These are phyloP conservation scores for Vararia minispora DNA, from an alignment of 768 basidiomycete genomes.

Conservation along the genomic window DNA sequence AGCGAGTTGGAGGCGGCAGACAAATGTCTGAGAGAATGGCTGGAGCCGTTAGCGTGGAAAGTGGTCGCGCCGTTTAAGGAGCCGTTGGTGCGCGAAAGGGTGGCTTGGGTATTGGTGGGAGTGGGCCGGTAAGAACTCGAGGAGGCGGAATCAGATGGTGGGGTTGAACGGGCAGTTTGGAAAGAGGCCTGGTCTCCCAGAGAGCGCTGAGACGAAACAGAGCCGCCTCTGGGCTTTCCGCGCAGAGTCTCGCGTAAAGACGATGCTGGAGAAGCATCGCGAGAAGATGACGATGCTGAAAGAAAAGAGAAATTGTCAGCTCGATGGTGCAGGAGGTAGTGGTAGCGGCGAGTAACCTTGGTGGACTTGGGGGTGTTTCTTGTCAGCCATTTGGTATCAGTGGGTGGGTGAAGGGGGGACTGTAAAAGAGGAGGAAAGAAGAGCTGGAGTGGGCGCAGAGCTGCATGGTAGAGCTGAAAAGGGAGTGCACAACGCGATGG, in stretches of 20 bases:
- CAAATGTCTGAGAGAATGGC: background rate
- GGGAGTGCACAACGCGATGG: too few relatives aligned
- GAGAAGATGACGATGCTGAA: constrained; percentile 11
- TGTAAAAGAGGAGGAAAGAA: too few relatives aligned
- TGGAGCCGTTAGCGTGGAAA: constrained; percentile 1
- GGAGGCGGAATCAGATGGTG: constrained; percentile 9
- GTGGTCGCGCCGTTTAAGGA: constrained; percentile 3
- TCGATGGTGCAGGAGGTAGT: too few relatives aligned
- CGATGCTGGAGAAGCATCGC: constrained; percentile 12
- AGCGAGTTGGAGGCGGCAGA: constrained; percentile 6
- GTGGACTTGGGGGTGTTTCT: too few relatives aligned
- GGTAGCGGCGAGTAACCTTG: too few relatives aligned
- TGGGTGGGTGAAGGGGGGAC: too few relatives aligned
- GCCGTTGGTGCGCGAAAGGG: constrained; percentile 2
- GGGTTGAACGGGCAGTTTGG: constrained; percentile 12
- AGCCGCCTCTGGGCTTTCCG: constrained; percentile 10
- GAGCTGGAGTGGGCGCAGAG: too few relatives aligned
- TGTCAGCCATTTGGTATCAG: too few relatives aligned
- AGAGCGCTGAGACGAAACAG: constrained; percentile 8
- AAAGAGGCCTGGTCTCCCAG: constrained; percentile 13
- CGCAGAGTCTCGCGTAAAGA: constrained; percentile 14
- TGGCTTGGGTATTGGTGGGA: constrained; percentile 7
- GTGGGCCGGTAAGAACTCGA: constrained; percentile 5
- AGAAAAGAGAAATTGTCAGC: background rate
- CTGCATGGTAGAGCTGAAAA: too few relatives aligned